phyloP scores from a whole-genome alignment of 768 basidiomycete species.

The Podaxis pistillaris region DNA sequence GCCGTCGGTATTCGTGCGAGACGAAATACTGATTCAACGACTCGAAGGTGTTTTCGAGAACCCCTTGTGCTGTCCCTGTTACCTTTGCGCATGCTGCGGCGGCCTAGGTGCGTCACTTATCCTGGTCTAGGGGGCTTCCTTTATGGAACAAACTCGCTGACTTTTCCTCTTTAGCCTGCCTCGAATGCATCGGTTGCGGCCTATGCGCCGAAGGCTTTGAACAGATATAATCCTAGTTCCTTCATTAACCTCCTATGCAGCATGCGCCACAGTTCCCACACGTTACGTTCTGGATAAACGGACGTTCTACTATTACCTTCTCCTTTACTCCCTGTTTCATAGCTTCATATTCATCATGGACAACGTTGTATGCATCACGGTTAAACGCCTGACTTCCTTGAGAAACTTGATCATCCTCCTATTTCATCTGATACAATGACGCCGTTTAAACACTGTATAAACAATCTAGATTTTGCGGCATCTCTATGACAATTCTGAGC shows the following conservation, averaged over 20 bases:
- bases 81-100: slow-evolving; percentile 71
- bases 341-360: too few relatives aligned
- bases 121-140: not conserved
- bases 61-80: slow-evolving; percentile 68
- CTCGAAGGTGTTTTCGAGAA: slow-evolving; percentile 53
- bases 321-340: not conserved
- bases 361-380: too few relatives aligned
- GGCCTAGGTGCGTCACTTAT: slow-evolving; percentile 47
- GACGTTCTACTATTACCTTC: too few relatives aligned
- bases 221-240: slow-evolving; percentile 20
- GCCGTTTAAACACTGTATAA: too few relatives aligned
- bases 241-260: not conserved
- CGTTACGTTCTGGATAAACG: not conserved
- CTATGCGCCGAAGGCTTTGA: slow-evolving; percentile 54
- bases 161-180: slow-evolving; percentile 40
- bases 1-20: slow-evolving; percentile 14
- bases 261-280: not conserved
- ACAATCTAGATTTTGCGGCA: too few relatives aligned
- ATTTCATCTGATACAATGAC: too few relatives aligned
- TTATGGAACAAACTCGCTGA: not conserved
- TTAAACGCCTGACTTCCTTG: too few relatives aligned
- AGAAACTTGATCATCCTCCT: too few relatives aligned
- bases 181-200: slow-evolving; percentile 71
- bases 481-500: too few relatives aligned
- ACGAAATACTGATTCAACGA: not conserved